Evolutionary conservation across 2,329 filamentous ascomycete species (phyloP), one percentile per base, ranked within the genome.

Genomic region (Aureobasidium mangrovei): DNA sequence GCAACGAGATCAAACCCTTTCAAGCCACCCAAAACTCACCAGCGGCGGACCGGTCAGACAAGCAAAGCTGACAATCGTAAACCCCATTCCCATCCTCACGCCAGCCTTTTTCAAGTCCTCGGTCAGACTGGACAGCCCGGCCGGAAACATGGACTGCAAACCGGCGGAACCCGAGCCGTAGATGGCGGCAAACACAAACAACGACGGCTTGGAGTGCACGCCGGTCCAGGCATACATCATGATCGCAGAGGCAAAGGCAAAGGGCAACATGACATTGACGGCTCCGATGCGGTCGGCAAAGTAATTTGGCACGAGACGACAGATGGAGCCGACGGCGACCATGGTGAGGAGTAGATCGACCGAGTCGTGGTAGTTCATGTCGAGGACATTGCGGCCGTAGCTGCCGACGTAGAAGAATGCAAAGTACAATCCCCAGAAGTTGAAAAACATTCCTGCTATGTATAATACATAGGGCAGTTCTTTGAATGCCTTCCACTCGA

Each of bases 141-240:
- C 69, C 0, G 71, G 72, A 54, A 74, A 77, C 8, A 77, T 61
- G 4, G 70, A 69, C 55, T 77, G 74, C 8, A 74, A 69, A 0
- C 70, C 73, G 0, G 70, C 72, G 1, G 67, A 67, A 4, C 72
- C 70, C 42, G 74, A 66, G 0, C 75, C 75, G 53, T 75, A 75
- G 7, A 74, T 60, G 1, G 72, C 67, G 0, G 72, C 69, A 60
- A 75, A 78, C 0, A 64, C 69, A 54, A 72, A 75, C 0, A 78
- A 57, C 0, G 69, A 67, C 24, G 61, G 58, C 7, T 62, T 54
- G 3, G 62, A 65, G 7, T 64, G 57, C 1, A 84, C 77, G 0
- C 72, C 75, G 2, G 75, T 73, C 82, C 83, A 85, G 51, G 72
- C 73, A 60, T 76, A 82, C 33, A 81, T 65, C 56, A 80, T 67